Base-by-base conservation (phyloP, 768 basidiomycete species). In the Tubosaeta brunneosetosa region DNA sequence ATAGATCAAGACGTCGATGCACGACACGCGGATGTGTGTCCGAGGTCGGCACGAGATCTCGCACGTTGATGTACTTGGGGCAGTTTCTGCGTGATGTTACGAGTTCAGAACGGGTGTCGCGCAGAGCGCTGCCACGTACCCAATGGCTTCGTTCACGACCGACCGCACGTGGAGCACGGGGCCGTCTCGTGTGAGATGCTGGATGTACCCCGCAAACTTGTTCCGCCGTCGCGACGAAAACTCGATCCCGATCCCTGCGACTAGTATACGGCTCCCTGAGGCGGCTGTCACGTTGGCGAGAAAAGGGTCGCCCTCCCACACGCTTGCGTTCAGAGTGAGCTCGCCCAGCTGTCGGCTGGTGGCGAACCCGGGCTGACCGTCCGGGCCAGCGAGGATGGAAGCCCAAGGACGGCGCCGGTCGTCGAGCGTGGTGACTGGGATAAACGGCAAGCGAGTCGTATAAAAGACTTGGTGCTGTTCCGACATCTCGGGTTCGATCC, bases 11-110 rank as follows among this genome's bases (percentile, higher is more conserved):
- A 4, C 66, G 53, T 47, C 73, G 61, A 50, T 78, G 58, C 1
- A 59, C 58, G 19, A 84, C 63, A 3, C 51, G 60, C 0, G 82
- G 75, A n/a, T 63, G 52, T 3, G 74, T 72, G 17, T 71, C 51
- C 0, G 73, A 61, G 53, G 74, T 65, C 1, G 82, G 70, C n/a
- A 69, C 60, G 10, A 86, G 67, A 12, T 82, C 73, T 13, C 82
- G 77, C 36, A 78, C 62, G 46, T 75, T 83, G 60, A 85, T 86
- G 53, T 86, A 86, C 59, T 86, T 86, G 11, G 84, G 85, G 60
- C 84, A 86, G 52, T 84, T 84, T 42, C 85, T 85, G 43, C n/a
- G 7, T 22, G 3, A 22, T 4, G 29, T 29, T 4, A 29, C 29
- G 29, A 4, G 29, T 29, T 40, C 22, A 41, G 12, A 10, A 25